phyloP scores from a whole-genome alignment of 208 protist species.

The Crithidia sp. region DNA sequence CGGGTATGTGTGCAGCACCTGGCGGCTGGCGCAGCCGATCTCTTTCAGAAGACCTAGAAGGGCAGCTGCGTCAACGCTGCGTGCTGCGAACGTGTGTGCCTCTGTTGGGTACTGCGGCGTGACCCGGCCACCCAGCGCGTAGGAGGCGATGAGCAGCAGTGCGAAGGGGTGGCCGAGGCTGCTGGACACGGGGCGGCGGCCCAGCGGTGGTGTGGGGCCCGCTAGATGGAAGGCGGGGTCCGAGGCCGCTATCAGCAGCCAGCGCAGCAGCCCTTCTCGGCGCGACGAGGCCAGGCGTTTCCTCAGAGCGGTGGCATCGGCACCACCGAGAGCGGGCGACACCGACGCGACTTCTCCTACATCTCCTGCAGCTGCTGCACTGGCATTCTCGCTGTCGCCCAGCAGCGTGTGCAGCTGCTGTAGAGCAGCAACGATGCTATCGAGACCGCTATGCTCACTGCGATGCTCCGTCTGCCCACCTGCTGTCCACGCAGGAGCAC shows the following conservation, averaged over 20 bases:
- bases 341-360: neutral
- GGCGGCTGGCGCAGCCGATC: constrained; percentile 12
- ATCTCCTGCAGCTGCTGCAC: neutral
- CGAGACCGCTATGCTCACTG: neutral
- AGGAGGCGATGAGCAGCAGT: constrained; percentile 20
- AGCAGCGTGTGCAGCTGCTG: constrained; percentile 7
- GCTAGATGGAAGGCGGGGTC: neutral
- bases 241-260: constrained; percentile 17
- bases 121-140: constrained; percentile 21
- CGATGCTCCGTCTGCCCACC: too few relatives aligned
- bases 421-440: neutral
- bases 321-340: too few relatives aligned
- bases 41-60: constrained; percentile 11
- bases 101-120: constrained; percentile 11
- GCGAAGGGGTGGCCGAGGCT: constrained; percentile 21
- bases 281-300: constrained; percentile 6
- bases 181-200: too few relatives aligned
- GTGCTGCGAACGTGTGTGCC: too few relatives aligned
- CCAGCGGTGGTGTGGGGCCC: too few relatives aligned
- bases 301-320: too few relatives aligned
- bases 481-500: neutral
- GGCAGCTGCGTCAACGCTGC: too few relatives aligned
- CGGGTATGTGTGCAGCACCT: constrained; percentile 37
- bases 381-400: neutral
- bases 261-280: constrained; percentile 29